Evolutionary conservation across 129 eudicot species (phyloP).

Genomic region (Flaveria brownii): DNA sequence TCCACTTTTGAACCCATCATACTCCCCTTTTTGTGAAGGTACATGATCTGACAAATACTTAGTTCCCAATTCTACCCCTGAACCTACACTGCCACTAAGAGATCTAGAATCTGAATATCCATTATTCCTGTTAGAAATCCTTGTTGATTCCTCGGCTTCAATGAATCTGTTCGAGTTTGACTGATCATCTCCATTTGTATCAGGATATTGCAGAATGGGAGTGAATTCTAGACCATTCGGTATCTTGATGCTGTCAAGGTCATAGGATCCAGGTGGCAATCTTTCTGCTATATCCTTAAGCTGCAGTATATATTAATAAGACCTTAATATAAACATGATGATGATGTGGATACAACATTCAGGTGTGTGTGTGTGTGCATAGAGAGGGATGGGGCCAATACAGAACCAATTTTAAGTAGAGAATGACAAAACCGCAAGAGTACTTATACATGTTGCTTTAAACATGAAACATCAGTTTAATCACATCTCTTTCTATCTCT

Average conservation of each 20-base stretch:
- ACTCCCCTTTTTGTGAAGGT: conserved; percentile 47
- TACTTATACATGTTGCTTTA: too few relatives aligned
- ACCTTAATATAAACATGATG: conserved; percentile 1
- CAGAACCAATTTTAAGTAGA: too few relatives aligned
- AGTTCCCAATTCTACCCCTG: conserved; percentile 37
- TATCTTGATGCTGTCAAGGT: conserved; percentile 56
- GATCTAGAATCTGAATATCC: conserved; percentile 42
- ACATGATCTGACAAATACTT: conserved; percentile 42
- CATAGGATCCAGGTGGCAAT: conserved; percentile 81
- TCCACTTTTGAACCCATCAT: conserved; percentile 42
- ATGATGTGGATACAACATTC: conserved; percentile 9
- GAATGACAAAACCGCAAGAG: too few relatives aligned
- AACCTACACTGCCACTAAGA: conserved; percentile 39
- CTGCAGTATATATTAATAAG: conserved; percentile 37
- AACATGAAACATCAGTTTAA: neutral
- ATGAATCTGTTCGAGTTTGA: conserved; percentile 41
- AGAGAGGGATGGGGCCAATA: too few relatives aligned
- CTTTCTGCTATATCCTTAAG: conserved; percentile 90
- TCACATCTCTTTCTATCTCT: too few relatives aligned
- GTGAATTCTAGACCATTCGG: conserved; percentile 62
- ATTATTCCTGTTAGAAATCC: conserved; percentile 45
- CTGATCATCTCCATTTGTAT: conserved; percentile 45
- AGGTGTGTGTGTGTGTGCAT: neutral
- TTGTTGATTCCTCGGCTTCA: conserved; percentile 34
- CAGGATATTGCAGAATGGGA: conserved; percentile 40